Base-by-base conservation (phyloP, 1,284 basidiomycete species). In the Athelia psychrophila region DNA sequence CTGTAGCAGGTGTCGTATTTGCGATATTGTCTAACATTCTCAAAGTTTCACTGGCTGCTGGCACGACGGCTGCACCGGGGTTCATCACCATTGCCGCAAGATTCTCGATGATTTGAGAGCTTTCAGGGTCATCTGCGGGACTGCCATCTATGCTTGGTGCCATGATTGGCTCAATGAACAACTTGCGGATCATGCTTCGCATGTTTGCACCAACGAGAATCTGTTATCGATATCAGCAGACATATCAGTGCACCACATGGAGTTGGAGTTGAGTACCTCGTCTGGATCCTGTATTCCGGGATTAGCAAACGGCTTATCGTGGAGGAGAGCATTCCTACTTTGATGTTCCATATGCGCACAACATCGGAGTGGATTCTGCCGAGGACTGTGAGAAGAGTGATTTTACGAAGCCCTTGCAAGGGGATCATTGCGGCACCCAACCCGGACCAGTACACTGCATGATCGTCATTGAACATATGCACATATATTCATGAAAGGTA, bases 1-100 rank as follows among this genome's bases (percentile, higher is more conserved):
- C 46, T 15, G 46, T 32, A 23, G 46, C 46, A 30, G 46, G 46
- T n/a, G 46, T 48, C 30, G 46, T 30, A 15, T 12, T 16, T 48
- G 25, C 46, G 13, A 48, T 35, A 2, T 48, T 23, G 25, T 48
- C 46, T 15, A 48, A 2, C 2, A 16, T 13, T 2, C 20, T 18
- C 13, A 48, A 16, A 15, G 24, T 15, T n/a, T 23, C 46, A 35
- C 12, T 12, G 30, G 30, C 25, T 12, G 33, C 33, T n/a, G 33
- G n/a, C n/a, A n/a, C n/a, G 10, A 35, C 33, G 12, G 33, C 33
- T n/a, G 12, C 33, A 10, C 12, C 33, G 12, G 33, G 33, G n/a
- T 35, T 35, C 10, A 35, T 35, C 10, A n/a, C 33, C 10, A 35
- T n/a, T n/a, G 10, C 12, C 12, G 33, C 33, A n/a, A 35, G 33